phyloP scores from a whole-genome alignment of 73 alveolate species.

The Stentor coeruleus region DNA sequence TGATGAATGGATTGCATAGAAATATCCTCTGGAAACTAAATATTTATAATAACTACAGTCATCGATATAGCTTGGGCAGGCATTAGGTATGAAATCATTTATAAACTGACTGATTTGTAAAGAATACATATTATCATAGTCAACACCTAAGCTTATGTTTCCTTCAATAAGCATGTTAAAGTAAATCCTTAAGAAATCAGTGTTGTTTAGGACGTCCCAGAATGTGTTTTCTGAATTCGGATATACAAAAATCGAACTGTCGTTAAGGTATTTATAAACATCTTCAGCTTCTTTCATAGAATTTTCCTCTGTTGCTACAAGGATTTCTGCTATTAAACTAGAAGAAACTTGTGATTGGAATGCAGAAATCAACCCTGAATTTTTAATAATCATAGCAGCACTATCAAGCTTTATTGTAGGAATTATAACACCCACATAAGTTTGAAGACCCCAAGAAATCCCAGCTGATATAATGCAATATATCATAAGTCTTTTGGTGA shows the following conservation, averaged over 20 bases:
- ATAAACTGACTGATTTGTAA: neutral
- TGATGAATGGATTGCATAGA: neutral
- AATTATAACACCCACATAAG: neutral
- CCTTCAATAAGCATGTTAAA: neutral
- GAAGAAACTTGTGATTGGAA: neutral
- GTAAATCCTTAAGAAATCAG: neutral
- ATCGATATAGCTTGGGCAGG: neutral
- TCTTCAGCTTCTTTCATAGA: no score
- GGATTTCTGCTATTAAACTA: neutral
- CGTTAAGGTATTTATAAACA: neutral
- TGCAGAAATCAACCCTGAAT: neutral
- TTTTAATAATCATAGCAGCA: neutral
- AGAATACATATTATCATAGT: constrained; percentile 6
- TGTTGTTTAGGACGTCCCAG: neutral
- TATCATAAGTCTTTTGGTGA: neutral
- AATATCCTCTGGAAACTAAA: neutral
- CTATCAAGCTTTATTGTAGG: neutral
- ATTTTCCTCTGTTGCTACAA: neutral
- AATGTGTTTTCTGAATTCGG: neutral
- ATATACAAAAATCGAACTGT: no score
- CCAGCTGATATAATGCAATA: neutral
- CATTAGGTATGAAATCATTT: neutral
- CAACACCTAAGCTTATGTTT: neutral
- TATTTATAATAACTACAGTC: neutral
- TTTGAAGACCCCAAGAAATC: constrained; percentile 3